Evolutionary conservation across 805 yeast genomes (phyloP).

Genomic region (Myxozyma lipomycoides): DNA sequence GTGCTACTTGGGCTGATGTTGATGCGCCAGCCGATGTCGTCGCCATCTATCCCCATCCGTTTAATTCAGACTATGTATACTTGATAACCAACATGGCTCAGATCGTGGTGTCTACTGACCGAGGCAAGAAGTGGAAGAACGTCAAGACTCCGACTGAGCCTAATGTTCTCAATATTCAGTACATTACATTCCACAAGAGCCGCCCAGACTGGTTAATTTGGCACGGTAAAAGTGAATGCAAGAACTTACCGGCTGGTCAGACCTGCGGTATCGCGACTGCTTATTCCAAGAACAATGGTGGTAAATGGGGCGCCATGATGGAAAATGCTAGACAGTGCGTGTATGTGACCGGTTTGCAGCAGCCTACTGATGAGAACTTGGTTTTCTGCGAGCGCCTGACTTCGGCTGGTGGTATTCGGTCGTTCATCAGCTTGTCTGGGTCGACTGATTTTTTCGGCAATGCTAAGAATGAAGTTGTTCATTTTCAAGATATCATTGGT

Average conservation of each 20-base stretch:
- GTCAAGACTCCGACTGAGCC: constrained; percentile 45
- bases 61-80: constrained; percentile 53
- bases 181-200: constrained; percentile 58
- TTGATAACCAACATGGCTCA: constrained; percentile 48
- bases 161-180: constrained; percentile 36
- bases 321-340: constrained; percentile 59
- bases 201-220: constrained; percentile 60
- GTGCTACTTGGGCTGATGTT: constrained; percentile 46
- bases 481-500: constrained; percentile 63
- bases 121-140: constrained; percentile 56
- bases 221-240: constrained; percentile 60
- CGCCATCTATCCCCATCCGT: constrained; percentile 60
- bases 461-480: constrained; percentile 35
- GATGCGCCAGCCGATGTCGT: constrained; percentile 44
- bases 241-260: constrained; percentile 39
- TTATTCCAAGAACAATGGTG: constrained; percentile 66
- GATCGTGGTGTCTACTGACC: constrained; percentile 60
- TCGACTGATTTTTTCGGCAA: constrained; percentile 45
- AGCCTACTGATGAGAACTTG: constrained; percentile 46
- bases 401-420: constrained; percentile 1
- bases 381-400: constrained; percentile 57
- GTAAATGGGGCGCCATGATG: constrained; percentile 51
- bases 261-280: constrained; percentile 59
- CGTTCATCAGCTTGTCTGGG: constrained; percentile 39
- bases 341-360: constrained; percentile 57